Percentiles rank a stretch among this genome's conserved stretches.
phyloP scores from a whole-genome alignment of 257 asterid species.

The Handroanthus guayacan region DNA sequence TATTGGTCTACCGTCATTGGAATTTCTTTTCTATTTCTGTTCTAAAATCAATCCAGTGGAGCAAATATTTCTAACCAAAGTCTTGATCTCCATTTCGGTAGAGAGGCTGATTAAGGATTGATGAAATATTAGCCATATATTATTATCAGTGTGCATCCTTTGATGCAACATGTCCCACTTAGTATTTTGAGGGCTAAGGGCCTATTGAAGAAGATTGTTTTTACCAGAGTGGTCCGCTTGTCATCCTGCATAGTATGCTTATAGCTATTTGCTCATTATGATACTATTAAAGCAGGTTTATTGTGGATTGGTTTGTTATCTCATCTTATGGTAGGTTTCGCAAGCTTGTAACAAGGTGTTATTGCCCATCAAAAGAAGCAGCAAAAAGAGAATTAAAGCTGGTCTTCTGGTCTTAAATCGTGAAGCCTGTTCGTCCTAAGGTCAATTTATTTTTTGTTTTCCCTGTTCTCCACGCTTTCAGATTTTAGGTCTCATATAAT shows the following conservation, averaged over 20 bases:
- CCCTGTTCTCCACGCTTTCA: background rate
- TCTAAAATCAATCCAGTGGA: too few species aligned
- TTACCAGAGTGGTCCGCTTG: constrained; percentile 93
- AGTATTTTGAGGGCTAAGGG: constrained; percentile 93
- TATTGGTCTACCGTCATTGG: too few species aligned
- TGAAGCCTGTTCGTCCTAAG: constrained; percentile 85
- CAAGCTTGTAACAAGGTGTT: constrained; percentile 97
- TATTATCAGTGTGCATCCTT: constrained; percentile 96
- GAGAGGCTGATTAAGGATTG: constrained; percentile 95
- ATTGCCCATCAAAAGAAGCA: constrained; percentile 95
- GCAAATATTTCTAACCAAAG: constrained; percentile 24
- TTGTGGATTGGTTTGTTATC: constrained; percentile 31
- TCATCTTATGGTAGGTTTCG: constrained; percentile 76
- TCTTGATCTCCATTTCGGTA: constrained; percentile 44
- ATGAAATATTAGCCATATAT: constrained; percentile 96
- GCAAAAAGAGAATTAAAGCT: constrained; percentile 93
- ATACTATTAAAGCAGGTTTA: background rate
- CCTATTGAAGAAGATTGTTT: constrained; percentile 89
- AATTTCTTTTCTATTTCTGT: too few species aligned
- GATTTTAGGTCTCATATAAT: background rate
- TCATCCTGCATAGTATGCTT: constrained; percentile 91
- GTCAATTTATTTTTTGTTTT: constrained; percentile 42
- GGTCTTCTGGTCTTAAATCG: constrained; percentile 87
- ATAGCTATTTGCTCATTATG: constrained; percentile 30
- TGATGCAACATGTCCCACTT: constrained; percentile 98